Percentiles rank a stretch among this genome's conserved stretches.
Conservation (phyloP, 139 green algal species). For the Tetradesmus obliquus region DNA sequence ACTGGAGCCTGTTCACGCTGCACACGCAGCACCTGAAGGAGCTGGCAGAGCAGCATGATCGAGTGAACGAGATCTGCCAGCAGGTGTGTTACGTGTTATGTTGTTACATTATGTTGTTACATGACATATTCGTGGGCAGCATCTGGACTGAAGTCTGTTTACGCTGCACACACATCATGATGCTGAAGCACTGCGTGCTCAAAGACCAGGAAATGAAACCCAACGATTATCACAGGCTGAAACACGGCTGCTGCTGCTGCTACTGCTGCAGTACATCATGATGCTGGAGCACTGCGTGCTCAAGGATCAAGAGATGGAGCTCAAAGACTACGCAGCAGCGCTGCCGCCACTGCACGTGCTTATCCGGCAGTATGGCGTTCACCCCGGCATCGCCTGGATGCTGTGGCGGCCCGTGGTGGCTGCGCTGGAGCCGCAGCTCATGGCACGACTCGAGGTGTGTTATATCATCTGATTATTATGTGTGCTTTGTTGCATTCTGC, state of each 20-base stretch:
- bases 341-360: slow-evolving; percentile 25
- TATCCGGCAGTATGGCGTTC: slow-evolving; percentile 3
- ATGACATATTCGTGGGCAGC: slow-evolving; percentile 12
- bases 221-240: neutral
- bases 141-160: neutral
- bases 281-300: slow-evolving; percentile 22
- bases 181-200: neutral
- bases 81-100: slow-evolving; percentile 26
- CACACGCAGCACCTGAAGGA: slow-evolving; percentile 84
- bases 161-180: slow-evolving; percentile 1
- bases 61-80: slow-evolving; percentile 70
- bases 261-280: slow-evolving; percentile 16
- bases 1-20: slow-evolving; percentile 67
- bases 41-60: slow-evolving; percentile 85
- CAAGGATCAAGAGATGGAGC: neutral
- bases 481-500: neutral
- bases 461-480: neutral
- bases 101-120: neutral
- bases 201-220: neutral
- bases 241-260: neutral
- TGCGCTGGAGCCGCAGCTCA: slow-evolving; percentile 26
- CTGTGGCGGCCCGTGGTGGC: slow-evolving; percentile 33
- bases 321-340: neutral
- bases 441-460: neutral
- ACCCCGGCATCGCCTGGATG: slow-evolving; percentile 11